Evolutionary conservation across 1,284 basidiomycete genomes (phyloP), one percentile per base, ranked within the genome.

Genomic region (Cutaneotrichosporon sp.): DNA sequence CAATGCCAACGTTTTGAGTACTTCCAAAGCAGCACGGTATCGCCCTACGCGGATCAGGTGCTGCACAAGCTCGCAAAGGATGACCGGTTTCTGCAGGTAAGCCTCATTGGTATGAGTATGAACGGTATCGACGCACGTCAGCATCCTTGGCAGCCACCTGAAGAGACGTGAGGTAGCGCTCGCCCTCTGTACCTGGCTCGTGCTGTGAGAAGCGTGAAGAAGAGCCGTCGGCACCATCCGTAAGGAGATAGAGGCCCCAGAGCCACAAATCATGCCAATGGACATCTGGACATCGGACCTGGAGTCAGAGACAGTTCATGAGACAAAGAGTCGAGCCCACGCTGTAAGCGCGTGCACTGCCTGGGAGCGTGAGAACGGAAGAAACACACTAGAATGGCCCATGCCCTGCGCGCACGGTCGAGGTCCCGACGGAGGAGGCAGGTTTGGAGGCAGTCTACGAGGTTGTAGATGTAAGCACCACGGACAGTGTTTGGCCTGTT

Each of bases 201-300:
- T 50, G 55, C 57, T 65, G 63, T 5, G 63, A 61, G 30, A 36
- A 61, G 9, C 50, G 34, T 18, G 51, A 36, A 6, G 40, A 36
- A 5, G 63, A n/a, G 36, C 21, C 6, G 31, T 26, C 21, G 30
- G 36, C 55, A 58, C 51, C 59, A 16, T 56, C 65, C 47, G 69
- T 65, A n/a, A 77, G 68, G 40, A 79, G 61, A 7, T 70, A 68
- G 32, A 92, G 75, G 13, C 88, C 89, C 62, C 86, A 88, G 56
- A 82, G 83, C 92, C 92, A 95, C 75, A 90, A 83, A 14, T 83
- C 76, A 73, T 82, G 86, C 90, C 90, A 92, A 69, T 89, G 82
- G 10, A 92, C 82, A 80, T 94, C 92, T 70, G 88, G 88, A 76
- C 92, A 94, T 68, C 88, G 85, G n/a, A 81, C 72, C 79, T 81